These are phyloP conservation scores for Yarrowia deformans DNA, from an alignment of 805 yeast genomes.

Conservation along the genomic window DNA sequence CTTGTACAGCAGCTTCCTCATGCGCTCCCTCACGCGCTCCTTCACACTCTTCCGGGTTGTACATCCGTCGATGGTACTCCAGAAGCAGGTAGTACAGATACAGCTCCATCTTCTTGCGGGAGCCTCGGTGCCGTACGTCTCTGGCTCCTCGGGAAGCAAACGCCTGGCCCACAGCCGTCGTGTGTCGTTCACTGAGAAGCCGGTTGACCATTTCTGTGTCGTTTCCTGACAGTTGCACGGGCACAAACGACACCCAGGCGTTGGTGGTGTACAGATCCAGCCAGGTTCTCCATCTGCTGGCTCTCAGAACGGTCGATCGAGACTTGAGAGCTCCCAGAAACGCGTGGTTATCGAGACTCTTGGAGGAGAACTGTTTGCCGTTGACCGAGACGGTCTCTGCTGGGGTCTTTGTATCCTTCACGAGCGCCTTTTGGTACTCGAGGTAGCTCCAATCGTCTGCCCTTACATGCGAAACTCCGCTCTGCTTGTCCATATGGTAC, in stretches of 20 bases:
- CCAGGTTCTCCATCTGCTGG: constrained; percentile 27
- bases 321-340: constrained; percentile 24
- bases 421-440: constrained; percentile 4
- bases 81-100: constrained; percentile 6
- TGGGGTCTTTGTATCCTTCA: neutral
- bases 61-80: constrained; percentile 26
- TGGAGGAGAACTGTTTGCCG: neutral
- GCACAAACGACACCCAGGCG: constrained; percentile 15
- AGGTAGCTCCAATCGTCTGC: constrained; percentile 5
- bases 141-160: constrained; percentile 3
- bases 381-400: neutral
- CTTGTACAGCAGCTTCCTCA: no score
- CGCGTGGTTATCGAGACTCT: constrained; percentile 17
- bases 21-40: neutral
- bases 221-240: constrained; percentile 15
- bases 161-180: constrained; percentile 8
- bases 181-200: constrained; percentile 2
- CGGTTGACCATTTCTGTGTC: neutral
- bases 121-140: neutral
- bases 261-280: constrained; percentile 3
- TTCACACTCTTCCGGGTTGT: neutral
- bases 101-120: constrained; percentile 14
- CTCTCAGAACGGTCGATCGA: constrained; percentile 1
- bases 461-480: neutral
- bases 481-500: constrained; percentile 9